These are phyloP conservation scores for Sphagnum magellanicum DNA, from an alignment of 228 moss, liverwort and hornwort genomes.

Conservation along the genomic window DNA sequence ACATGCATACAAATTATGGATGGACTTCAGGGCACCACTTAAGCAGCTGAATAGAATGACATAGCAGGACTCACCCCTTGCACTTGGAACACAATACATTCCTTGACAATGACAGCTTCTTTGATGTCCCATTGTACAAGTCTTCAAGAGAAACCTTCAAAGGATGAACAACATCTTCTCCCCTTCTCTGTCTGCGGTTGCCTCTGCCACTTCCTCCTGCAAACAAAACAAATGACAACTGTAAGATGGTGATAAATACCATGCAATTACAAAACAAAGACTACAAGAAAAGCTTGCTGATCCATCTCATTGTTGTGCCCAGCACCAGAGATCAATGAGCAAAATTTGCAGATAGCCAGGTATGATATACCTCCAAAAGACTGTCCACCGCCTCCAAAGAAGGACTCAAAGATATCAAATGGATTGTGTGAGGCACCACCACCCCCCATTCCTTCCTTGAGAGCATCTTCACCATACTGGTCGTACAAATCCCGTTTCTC, in stretches of 20 bases:
- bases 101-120: slow-evolving; percentile 35
- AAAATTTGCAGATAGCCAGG: neutral
- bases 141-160: slow-evolving; percentile 39
- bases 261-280: no score
- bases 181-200: slow-evolving; percentile 29
- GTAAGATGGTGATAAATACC: no score
- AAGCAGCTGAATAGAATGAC: no score
- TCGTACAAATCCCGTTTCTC: slow-evolving; percentile 43
- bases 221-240: slow-evolving; percentile 5
- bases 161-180: slow-evolving; percentile 38
- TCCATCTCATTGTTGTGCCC: no score
- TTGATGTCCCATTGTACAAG: slow-evolving; percentile 29
- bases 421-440: slow-evolving; percentile 31
- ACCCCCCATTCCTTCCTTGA: slow-evolving; percentile 38
- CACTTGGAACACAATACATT: slow-evolving; percentile 31
- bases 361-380: slow-evolving; percentile 6
- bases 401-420: slow-evolving; percentile 37
- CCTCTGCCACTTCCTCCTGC: slow-evolving; percentile 24
- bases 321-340: no score
- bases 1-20: no score
- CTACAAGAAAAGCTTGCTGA: no score
- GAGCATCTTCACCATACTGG: slow-evolving; percentile 37
- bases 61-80: slow-evolving; percentile 19
- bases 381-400: slow-evolving; percentile 25
- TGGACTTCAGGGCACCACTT: no score